Base-by-base conservation (phyloP, 768 basidiomycete species). In the Suillus subaureus region DNA sequence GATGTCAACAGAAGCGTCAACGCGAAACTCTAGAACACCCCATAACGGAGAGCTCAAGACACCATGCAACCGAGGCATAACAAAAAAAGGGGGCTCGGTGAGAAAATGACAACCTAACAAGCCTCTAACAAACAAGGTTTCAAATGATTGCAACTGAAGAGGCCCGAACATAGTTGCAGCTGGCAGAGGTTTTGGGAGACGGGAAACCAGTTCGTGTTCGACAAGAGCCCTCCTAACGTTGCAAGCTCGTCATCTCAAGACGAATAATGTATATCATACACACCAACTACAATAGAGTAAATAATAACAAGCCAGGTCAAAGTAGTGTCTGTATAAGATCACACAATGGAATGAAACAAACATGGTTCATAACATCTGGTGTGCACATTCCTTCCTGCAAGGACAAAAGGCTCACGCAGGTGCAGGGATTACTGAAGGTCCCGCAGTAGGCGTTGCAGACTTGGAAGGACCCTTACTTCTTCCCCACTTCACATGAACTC, bases 401-500 rank as follows among this genome's bases (percentile, higher is more conserved):
- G 57, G n/a, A 39, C 7, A 57, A 40, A 18, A 28, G 39, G 39
- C 40, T 74, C 56, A 76, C 40, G 54, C 62, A n/a, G 65, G 13
- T 26, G 64, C 40, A 31, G 58, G 40, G 40, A 67, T 61, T 45
- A 31, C 40, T 31, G 72, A 62, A 37, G 64, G 58, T 39, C 61
- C 58, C 12, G 18, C 61, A 7, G 31, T 35, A 61, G 51, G 39
- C n/a, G 61, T 58, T 23, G 79, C 66, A 39, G 73, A 69, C 61
- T 84, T 85, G 3, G 73, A 66, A 11, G 72, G 69, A 8, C 74
- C 73, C 80, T 78, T 86, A 72, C 93, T 89, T 66, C 96, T 84
- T 4, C 97, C 97, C 97, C 97, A 99, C 69, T 90, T 93, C 33
- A 97, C 85, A 54, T 84, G 81, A 12, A 91, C 85, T 40, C 81